Percentiles rank a stretch among this genome's conserved stretches.
phyloP scores from a whole-genome alignment of 139 green algal genomes.

The Tetradesmus obliquus region DNA sequence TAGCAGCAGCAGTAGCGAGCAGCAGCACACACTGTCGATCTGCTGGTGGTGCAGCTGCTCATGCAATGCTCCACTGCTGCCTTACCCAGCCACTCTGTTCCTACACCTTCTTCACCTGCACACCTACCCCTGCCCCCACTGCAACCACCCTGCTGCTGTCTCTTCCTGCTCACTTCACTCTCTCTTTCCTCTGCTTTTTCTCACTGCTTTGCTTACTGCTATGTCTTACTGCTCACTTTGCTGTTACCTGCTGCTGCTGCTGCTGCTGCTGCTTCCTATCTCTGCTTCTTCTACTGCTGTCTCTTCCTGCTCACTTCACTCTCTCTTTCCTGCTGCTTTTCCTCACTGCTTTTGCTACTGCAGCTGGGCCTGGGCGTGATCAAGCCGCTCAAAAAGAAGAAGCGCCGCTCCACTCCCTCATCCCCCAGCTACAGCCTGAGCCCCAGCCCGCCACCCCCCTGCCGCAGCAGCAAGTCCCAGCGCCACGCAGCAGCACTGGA shows the following conservation, averaged over 20 bases:
- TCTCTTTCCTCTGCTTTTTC: too few relatives aligned
- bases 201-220: too few relatives aligned
- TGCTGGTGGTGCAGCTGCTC: too few relatives aligned
- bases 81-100: too few relatives aligned
- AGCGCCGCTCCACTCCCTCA: constrained; percentile 12
- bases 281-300: neutral
- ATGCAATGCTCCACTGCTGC: too few relatives aligned
- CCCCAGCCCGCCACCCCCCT: constrained; percentile 10
- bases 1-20: neutral
- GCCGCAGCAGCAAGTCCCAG: neutral
- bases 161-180: neutral
- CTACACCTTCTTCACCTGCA: too few relatives aligned
- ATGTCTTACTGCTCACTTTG: too few relatives aligned
- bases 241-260: too few relatives aligned
- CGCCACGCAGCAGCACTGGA: neutral
- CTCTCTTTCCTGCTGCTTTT: neutral
- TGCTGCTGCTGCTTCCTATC: too few relatives aligned
- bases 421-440: neutral
- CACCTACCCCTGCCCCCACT: neutral
- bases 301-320: neutral
- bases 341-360: neutral
- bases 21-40: neutral
- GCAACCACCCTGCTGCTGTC: neutral
- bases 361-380: neutral
- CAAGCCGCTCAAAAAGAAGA: constrained; percentile 11